phyloP scores from a whole-genome alignment of 1,284 basidiomycete species.

The Ceratobasidium papillatum region DNA sequence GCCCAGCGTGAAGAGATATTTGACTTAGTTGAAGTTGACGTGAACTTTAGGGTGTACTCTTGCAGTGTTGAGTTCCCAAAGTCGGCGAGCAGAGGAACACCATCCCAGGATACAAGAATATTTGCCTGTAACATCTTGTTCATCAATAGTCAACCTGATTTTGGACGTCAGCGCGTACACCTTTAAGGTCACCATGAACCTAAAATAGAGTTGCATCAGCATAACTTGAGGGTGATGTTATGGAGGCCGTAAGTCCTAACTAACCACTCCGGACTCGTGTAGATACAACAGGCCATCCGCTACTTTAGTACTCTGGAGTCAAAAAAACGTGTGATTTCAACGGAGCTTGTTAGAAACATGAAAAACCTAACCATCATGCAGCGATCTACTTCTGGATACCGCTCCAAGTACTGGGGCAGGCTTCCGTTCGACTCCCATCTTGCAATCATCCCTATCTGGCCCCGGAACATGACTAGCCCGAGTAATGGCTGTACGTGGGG shows the following conservation, averaged over 20 bases:
- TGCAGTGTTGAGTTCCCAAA: conserved; percentile 2
- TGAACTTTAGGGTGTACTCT: neutral
- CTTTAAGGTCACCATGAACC: conserved; percentile 28
- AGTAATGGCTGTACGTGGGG: conserved; percentile 8
- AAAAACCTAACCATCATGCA: conserved; percentile 10
- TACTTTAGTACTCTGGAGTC: neutral
- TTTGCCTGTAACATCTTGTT: conserved; percentile 5
- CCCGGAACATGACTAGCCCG: neutral
- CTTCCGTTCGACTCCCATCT: neutral
- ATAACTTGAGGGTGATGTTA: neutral
- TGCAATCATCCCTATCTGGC: neutral
- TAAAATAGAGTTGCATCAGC: neutral
- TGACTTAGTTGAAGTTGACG: neutral
- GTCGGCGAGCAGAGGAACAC: neutral
- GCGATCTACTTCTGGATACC: neutral
- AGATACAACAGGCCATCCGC: neutral
- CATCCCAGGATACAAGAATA: neutral
- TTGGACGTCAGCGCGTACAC: too few relatives aligned
- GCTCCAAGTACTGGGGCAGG: neutral
- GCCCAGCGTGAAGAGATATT: neutral
- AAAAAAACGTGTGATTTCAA: too few relatives aligned
- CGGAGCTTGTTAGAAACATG: too few relatives aligned
- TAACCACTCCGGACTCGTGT: neutral
- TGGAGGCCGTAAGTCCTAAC: neutral
- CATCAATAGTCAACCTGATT: too few relatives aligned